Base-by-base conservation (phyloP, 768 basidiomycete genomes). In the Russula dissimulans region DNA sequence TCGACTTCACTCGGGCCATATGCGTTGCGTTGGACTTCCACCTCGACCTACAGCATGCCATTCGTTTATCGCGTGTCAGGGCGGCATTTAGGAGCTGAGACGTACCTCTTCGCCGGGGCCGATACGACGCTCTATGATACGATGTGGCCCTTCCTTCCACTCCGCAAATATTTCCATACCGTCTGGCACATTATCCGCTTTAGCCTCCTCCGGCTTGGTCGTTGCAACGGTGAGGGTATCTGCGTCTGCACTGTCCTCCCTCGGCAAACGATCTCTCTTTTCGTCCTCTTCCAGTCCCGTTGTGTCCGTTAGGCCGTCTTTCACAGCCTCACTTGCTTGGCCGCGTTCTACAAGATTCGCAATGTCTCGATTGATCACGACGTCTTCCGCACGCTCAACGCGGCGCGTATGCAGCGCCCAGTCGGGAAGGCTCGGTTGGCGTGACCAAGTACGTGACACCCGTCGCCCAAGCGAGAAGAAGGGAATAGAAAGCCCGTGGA, bases 361-460 rank as follows among this genome's bases (percentile, higher is more conserved):
- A 46, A 73, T 74, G 69, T 95, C 94, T 22, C 90, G 80, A 69
- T 97, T 95, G 69, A 95, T 87, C 39, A 92, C 80, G 62, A 95
- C 84, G 47, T 88, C 86, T 54, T 87, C 86, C 5, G 81, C 85
- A 1, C 86, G 81, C 12, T 78, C 75, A 52, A 95, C 83, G 42
- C 83, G 78, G 39, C 84, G 77, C 17, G 88, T 86, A 64, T 89
- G 85, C 50, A 81, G 84, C 9, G 91, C 79, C 91, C 94, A 97
- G 47, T 94, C 91, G 0, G 94, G 89, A 44, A 77, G 74, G 32
- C 77, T 72, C 39, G 70, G 65, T 42, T 88, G 83, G 54, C 93
- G 78, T 9, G 92, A 95, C 87, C 89, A 92, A 8, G 95, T 97
- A 65, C 92, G 81, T 14, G 90, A 93, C n/a, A 97, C 93, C 29